A percentile compares a stretch with the other conserved stretches of the same genome.
Evolutionary conservation across 2,329 filamentous ascomycete genomes (phyloP).

Genomic region (Colletotrichum lentis): DNA sequence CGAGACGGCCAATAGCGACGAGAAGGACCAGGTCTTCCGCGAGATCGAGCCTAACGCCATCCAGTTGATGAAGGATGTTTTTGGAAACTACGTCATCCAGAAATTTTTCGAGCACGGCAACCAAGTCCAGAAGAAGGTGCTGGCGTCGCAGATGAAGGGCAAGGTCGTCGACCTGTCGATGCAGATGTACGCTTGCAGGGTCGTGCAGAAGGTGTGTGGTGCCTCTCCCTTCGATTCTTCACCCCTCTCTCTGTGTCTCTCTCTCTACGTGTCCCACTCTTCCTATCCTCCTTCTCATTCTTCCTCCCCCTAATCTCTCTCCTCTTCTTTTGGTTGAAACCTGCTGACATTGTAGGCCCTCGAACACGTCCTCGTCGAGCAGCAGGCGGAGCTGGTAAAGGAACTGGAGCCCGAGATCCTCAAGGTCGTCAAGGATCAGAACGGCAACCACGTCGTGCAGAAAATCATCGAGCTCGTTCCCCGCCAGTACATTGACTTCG

Average conservation of each 20-base stretch:
- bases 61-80: constrained; percentile 94
- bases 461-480: constrained; percentile 88
- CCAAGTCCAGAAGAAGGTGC: constrained; percentile 86
- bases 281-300: no score
- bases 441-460: constrained; percentile 96
- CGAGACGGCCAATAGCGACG: constrained; percentile 91
- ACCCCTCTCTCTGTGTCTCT: background rate
- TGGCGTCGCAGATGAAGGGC: constrained; percentile 87
- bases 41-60: constrained; percentile 86
- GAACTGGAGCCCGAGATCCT: constrained; percentile 82
- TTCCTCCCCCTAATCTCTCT: no score
- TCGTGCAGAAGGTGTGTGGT: constrained; percentile 85
- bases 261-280: no score
- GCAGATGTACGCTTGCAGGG: constrained; percentile 93
- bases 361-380: constrained; percentile 89
- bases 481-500: constrained; percentile 80
- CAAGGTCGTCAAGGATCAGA: constrained; percentile 82
- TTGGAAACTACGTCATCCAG: constrained; percentile 98
- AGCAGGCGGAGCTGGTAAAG: constrained; percentile 83
- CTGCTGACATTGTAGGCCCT: constrained; percentile 68
- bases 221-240: background rate
- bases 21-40: constrained; percentile 88
- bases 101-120: constrained; percentile 97
- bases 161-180: constrained; percentile 81
- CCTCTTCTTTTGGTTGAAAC: background rate